Conservation (phyloP, 371 early-diverging fungal species). For the Vavraia culicis region DNA sequence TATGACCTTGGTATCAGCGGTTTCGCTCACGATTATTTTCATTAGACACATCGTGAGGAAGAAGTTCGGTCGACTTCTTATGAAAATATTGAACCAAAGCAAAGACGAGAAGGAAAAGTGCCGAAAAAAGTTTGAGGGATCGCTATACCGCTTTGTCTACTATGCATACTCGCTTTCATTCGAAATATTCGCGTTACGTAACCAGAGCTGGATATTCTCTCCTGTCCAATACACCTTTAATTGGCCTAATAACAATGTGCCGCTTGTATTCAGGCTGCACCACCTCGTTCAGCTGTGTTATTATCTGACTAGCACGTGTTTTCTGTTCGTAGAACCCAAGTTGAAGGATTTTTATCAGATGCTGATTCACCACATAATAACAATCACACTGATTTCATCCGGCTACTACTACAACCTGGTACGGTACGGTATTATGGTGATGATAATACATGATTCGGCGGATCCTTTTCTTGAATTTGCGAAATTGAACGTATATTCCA, state of each 20-base stretch:
- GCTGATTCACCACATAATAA: constrained; percentile 46
- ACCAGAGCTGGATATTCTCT: constrained; percentile 25
- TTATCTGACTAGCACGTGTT: constrained; percentile 30
- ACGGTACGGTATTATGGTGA: constrained; percentile 45
- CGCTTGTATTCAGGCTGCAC: constrained; percentile 19
- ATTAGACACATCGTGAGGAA: too few relatives aligned
- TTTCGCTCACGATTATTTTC: too few relatives aligned
- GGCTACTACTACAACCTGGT: constrained; percentile 41
- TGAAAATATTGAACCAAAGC: too few relatives aligned
- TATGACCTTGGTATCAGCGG: too few relatives aligned
- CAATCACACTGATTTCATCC: constrained; percentile 41
- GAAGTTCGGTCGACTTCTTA: too few relatives aligned
- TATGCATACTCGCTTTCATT: too few relatives aligned
- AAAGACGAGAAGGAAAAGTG: too few relatives aligned
- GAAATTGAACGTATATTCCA: constrained; percentile 45
- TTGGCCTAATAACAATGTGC: constrained; percentile 15
- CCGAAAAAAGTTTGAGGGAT: too few relatives aligned
- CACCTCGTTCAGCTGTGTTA: constrained; percentile 31
- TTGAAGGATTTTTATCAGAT: constrained; percentile 39
- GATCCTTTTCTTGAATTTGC: constrained; percentile 50
- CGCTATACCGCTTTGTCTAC: too few relatives aligned
- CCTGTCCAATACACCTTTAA: constrained; percentile 13
- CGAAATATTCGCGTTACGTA: too few relatives aligned
- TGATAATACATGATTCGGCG: constrained; percentile 46
- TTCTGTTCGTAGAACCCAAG: constrained; percentile 29